Conservation (phyloP, 345 rosid genomes). For the Camelina neglecta region DNA sequence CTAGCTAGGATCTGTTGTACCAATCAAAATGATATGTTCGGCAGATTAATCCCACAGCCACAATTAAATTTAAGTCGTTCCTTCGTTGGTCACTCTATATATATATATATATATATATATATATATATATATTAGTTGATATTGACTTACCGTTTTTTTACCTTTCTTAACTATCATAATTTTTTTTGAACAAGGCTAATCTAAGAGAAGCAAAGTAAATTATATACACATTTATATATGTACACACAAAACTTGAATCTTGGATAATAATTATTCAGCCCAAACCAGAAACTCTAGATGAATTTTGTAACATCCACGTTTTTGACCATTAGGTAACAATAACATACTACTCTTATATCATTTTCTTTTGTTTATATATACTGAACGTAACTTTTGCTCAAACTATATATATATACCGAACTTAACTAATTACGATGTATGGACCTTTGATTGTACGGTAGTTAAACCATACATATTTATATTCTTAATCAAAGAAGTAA, state of each 20-base stretch:
- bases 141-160: not conserved
- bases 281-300: not conserved
- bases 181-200: not conserved
- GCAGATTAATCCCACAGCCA: conserved; percentile 6
- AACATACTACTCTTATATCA: not conserved
- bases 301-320: not conserved
- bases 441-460: not conserved
- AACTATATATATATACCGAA: too few relatives aligned
- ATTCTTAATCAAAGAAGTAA: not conserved
- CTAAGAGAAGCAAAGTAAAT: not conserved
- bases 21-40: conserved; percentile 24
- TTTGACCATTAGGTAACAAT: not conserved
- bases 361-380: not conserved
- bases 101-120: not conserved
- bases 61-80: not conserved
- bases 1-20: conserved; percentile 9
- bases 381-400: too few relatives aligned
- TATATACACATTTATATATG: not conserved
- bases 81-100: too few relatives aligned
- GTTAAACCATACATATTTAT: not conserved
- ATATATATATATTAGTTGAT: not conserved
- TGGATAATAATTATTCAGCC: not conserved
- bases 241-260: conserved; percentile 5
- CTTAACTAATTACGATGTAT: too few relatives aligned
- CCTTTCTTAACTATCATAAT: not conserved